Evolutionary conservation across 805 yeast genomes (phyloP).

Genomic region (Teunomyces lycoperdinae): DNA sequence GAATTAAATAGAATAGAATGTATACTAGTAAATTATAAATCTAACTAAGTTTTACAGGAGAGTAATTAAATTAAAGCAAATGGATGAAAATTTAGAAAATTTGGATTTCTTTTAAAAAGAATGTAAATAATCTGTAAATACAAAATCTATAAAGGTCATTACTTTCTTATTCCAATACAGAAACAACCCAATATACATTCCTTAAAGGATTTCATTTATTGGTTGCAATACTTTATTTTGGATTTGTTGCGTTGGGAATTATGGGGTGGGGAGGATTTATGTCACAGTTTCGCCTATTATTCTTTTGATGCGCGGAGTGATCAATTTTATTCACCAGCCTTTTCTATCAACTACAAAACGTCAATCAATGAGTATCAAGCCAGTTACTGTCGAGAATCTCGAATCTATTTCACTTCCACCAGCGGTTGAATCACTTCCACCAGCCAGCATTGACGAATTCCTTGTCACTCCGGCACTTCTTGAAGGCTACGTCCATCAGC

Average conservation of each 20-base stretch:
- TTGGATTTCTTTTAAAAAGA: too few species aligned
- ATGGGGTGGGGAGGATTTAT: background rate
- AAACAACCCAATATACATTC: too few species aligned
- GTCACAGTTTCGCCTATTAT: background rate
- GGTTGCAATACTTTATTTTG: too few species aligned
- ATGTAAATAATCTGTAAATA: too few species aligned
- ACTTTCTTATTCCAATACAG: too few species aligned
- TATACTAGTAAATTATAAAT: background rate
- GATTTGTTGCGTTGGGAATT: too few species aligned
- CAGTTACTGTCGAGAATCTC: conserved; percentile 10
- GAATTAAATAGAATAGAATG: background rate
- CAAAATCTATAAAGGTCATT: too few species aligned
- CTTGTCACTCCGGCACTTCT: conserved; percentile 26
- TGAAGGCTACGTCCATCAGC: conserved; percentile 28
- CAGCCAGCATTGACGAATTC: conserved; percentile 22
- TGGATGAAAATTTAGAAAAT: too few species aligned
- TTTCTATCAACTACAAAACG: background rate
- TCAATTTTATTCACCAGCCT: background rate
- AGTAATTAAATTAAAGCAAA: too few species aligned
- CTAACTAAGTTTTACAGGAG: too few species aligned
- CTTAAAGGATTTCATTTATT: too few species aligned
- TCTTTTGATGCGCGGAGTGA: too few species aligned
- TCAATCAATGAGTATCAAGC: conserved; percentile 2
- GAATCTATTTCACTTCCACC: conserved; percentile 27
- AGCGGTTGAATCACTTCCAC: conserved; percentile 29